A percentile compares a stretch with the other conserved stretches of the same genome.
Evolutionary conservation across 2,329 filamentous ascomycete genomes (phyloP).

Genomic region (Fonsecaea pedrosoi): DNA sequence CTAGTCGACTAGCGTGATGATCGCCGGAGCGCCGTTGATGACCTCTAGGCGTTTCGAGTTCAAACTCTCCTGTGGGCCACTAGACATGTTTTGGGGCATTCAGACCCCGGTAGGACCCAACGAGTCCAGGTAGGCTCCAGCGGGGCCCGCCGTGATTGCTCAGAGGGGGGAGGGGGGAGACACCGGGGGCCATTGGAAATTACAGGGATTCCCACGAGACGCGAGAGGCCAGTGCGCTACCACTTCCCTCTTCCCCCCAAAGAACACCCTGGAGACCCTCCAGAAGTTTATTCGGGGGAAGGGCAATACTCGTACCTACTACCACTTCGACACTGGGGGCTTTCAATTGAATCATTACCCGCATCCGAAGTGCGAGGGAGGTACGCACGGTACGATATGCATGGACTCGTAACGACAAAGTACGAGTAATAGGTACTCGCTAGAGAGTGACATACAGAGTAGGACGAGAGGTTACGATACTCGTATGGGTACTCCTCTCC

Average conservation of each 20-base stretch:
- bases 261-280: not conserved
- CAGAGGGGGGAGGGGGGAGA: not conserved
- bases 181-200: not conserved
- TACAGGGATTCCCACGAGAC: slow-evolving; percentile 6
- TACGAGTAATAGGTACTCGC: no score
- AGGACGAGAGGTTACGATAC: not conserved
- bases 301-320: not conserved
- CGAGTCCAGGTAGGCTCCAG: not conserved
- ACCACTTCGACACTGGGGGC: not conserved
- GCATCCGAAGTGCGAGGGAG: not conserved
- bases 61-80: not conserved
- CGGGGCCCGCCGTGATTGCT: not conserved
- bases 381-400: not conserved
- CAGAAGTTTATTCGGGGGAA: slow-evolving; percentile 1
- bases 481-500: not conserved
- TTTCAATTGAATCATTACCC: slow-evolving; percentile 1
- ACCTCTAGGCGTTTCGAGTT: slow-evolving; percentile 10
- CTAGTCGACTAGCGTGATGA: not conserved
- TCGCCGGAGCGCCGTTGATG: slow-evolving; percentile 9
- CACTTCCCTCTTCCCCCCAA: not conserved
- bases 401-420: no score
- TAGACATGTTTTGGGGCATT: not conserved
- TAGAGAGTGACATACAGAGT: not conserved
- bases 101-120: not conserved
- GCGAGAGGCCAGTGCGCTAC: slow-evolving; percentile 1